Evolutionary conservation across 495 filamentous ascomycete genomes (phyloP).

Genomic region (Penicillium subrubescens): DNA sequence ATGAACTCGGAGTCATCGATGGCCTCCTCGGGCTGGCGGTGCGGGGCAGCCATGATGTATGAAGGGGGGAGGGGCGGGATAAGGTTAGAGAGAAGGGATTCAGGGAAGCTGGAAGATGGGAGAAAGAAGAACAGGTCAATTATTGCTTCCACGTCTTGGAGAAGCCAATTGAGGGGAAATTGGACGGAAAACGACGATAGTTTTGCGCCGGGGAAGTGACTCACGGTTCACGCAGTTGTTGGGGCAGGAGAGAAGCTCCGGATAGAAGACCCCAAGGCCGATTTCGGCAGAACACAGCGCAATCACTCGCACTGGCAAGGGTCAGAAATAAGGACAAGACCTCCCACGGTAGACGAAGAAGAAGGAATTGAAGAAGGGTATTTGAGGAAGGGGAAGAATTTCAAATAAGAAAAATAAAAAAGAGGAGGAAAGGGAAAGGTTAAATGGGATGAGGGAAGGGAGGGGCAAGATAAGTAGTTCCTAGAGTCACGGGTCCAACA

Average conservation of each 20-base stretch:
- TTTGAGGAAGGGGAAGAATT: not conserved
- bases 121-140: constrained; percentile 2
- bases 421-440: not conserved
- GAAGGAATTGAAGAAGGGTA: constrained; percentile 5
- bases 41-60: constrained; percentile 41
- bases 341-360: constrained; percentile 1
- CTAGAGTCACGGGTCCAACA: constrained; percentile 13
- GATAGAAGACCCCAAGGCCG: constrained; percentile 27
- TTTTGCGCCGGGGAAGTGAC: constrained; percentile 18
- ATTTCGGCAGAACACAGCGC: constrained; percentile 25
- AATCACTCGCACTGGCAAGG: constrained; percentile 14
- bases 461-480: constrained; percentile 5
- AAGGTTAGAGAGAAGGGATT: constrained; percentile 8
- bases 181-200: not conserved
- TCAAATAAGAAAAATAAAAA: not conserved
- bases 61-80: constrained; percentile 1
- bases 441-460: not conserved
- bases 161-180: not conserved
- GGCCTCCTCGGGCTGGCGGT: constrained; percentile 44
- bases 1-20: constrained; percentile 48
- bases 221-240: constrained; percentile 23
- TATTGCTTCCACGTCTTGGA: not conserved
- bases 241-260: constrained; percentile 23
- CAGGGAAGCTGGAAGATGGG: not conserved
- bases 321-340: not conserved